Percentiles rank a stretch among this genome's conserved stretches.
phyloP scores from a whole-genome alignment of 139 green algal genomes.

The Coelastrella sp. region DNA sequence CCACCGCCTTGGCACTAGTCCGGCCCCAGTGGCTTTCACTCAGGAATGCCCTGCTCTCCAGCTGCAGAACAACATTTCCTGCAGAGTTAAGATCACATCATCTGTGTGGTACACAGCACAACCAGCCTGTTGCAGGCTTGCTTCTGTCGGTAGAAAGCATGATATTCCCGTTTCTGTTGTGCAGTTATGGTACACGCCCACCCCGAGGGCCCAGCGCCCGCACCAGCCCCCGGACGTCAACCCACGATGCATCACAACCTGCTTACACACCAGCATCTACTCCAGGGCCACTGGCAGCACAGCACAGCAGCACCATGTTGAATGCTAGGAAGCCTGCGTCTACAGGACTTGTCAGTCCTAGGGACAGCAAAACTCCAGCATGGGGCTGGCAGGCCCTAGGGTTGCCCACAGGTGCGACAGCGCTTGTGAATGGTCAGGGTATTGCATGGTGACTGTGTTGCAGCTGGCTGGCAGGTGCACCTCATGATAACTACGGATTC shows the following conservation, averaged over 20 bases:
- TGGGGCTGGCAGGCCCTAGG: constrained; percentile 36
- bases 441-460: neutral
- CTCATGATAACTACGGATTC: no score
- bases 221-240: neutral
- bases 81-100: neutral
- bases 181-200: constrained; percentile 12
- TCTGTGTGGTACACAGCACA: neutral
- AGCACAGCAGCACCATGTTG: constrained; percentile 27
- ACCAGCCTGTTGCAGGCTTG: no score
- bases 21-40: neutral
- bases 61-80: neutral
- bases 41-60: neutral
- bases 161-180: neutral
- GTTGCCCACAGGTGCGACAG: constrained; percentile 6
- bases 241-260: neutral
- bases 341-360: neutral
- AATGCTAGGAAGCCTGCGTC: neutral
- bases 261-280: neutral
- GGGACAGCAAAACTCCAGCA: constrained; percentile 6
- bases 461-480: neutral
- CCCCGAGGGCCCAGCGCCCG: neutral
- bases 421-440: neutral
- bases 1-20: no score
- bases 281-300: neutral
- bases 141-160: neutral